Conservation (phyloP, 257 asterid species). For the Apocynum venetum region DNA sequence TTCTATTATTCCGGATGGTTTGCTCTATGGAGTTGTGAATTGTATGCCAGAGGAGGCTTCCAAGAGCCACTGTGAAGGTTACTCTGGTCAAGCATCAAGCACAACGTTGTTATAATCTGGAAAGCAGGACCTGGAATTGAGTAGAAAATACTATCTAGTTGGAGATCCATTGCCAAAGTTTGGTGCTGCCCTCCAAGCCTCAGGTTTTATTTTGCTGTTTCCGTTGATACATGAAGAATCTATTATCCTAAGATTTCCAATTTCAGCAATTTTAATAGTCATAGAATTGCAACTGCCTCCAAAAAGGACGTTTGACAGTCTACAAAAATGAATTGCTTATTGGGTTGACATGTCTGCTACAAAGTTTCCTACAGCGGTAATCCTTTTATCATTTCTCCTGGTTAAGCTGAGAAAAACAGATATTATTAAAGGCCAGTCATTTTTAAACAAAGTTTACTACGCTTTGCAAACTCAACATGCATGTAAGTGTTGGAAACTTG, state of each 20-base stretch:
- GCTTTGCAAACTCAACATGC: neutral
- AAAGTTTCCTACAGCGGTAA: neutral
- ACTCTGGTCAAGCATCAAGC: conserved; percentile 17
- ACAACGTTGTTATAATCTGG: conserved; percentile 41
- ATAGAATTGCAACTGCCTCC: neutral
- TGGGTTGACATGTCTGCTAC: neutral
- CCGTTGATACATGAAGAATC: neutral
- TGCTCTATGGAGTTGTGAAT: conserved; percentile 17
- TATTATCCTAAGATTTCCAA: neutral
- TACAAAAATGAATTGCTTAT: neutral
- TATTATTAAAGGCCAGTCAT: neutral
- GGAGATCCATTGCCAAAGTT: conserved; percentile 57
- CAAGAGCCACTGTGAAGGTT: conserved; percentile 7
- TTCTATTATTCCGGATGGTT: conserved; percentile 15
- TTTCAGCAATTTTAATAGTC: neutral
- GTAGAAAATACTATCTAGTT: conserved; percentile 56
- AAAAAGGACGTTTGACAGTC: neutral
- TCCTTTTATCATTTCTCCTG: neutral
- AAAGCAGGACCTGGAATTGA: conserved; percentile 49
- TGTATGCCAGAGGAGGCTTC: conserved; percentile 19
- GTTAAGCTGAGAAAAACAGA: neutral
- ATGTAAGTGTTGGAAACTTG: neutral
- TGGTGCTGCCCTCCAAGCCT: conserved; percentile 65
- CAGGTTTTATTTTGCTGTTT: conserved; percentile 36
- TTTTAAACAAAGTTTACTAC: neutral